Evolutionary conservation across 306 rosid species (phyloP), one percentile per base, ranked within the genome.

Genomic region (Abrus pulchellus): DNA sequence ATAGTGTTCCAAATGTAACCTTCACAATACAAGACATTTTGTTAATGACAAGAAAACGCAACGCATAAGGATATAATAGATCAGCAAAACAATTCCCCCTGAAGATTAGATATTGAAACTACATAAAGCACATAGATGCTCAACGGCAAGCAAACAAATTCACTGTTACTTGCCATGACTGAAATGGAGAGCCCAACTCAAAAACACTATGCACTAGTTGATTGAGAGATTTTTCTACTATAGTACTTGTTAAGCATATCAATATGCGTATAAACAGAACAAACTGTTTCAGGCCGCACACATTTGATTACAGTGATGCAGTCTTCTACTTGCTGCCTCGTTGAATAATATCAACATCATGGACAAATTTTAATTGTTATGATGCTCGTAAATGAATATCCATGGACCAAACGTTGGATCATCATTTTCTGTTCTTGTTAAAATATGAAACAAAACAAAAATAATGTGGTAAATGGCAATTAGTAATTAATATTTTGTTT

Each of bases 1-100:
- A 95, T 7, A 95, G 84, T 66, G 88, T 90, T 66, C 97, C 99
- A 75, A 95, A 95, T 73, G 97, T 93, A 44, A 95, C 96, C 98
- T 93, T 84, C 77, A 67, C 47, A 82, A 40, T 52, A 74, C 62
- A 76, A 71, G 33, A 59, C 28, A 72, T 30, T 68, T 66, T 76
- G 59, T 54, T 80, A 59, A 32, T 59, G 43, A 50, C 45, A 63
- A 56, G 53, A 81, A 29, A 54, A 20, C 33, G 32, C 20, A 56
- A 29, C 8, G 69, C 82, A 62, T 79, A 53, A 29, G 43, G 27
- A 44, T 55, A 12, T 53, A n/a, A 20, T n/a, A 63, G 5, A 68
- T 10, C 45, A 80, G 41, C 71, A n/a, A 66, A 66, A 76, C 49
- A 68, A 71, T 44, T 49, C 62, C 81, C 48, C 36, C 27, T 33